Evolutionary conservation across 352 stramenopile genomes (phyloP).

Genomic region (Plasmopara viticola): DNA sequence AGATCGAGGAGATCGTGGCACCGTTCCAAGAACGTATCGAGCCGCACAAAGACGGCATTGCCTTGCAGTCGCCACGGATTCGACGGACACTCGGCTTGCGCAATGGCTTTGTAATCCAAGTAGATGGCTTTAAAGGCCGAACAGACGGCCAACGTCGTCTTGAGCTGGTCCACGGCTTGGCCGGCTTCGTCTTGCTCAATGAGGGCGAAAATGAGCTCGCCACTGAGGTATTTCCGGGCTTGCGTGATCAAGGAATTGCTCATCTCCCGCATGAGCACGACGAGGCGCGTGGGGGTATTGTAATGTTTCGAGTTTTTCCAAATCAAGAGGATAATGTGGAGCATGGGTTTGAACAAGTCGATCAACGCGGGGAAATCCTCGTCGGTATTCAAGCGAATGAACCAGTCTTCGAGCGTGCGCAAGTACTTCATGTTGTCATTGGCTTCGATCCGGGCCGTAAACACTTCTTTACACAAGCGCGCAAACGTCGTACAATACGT

Average conservation of each 20-base stretch:
- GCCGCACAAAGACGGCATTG: conserved; percentile 94
- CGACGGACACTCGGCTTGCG: conserved; percentile 94
- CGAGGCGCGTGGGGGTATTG: conserved; percentile 94
- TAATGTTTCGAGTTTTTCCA: conserved; percentile 99
- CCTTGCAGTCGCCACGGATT: conserved; percentile 98
- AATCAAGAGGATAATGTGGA: conserved; percentile 97
- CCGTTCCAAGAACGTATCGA: conserved; percentile 96
- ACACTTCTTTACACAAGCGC: conserved; percentile 96
- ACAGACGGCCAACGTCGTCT: conserved; percentile 91
- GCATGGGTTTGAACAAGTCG: conserved; percentile 96
- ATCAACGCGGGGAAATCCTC: conserved; percentile 91
- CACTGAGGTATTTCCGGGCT: conserved; percentile 88
- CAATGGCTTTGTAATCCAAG: conserved; percentile 96
- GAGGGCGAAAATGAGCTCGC: conserved; percentile 93
- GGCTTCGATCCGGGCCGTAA: conserved; percentile 92
- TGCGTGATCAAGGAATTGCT: conserved; percentile 97
- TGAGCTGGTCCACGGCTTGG: conserved; percentile 92
- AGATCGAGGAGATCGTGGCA: conserved; percentile 97
- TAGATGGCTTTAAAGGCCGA: conserved; percentile 97
- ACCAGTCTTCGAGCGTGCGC: conserved; percentile 94
- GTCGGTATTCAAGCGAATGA: conserved; percentile 93
- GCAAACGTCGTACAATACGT: conserved; percentile 97
- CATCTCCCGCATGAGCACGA: conserved; percentile 97
- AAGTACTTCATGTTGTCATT: conserved; percentile 99
- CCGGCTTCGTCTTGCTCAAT: conserved; percentile 96